phyloP scores from a whole-genome alignment of 129 eudicot species.

The Ambrosia trifida region DNA sequence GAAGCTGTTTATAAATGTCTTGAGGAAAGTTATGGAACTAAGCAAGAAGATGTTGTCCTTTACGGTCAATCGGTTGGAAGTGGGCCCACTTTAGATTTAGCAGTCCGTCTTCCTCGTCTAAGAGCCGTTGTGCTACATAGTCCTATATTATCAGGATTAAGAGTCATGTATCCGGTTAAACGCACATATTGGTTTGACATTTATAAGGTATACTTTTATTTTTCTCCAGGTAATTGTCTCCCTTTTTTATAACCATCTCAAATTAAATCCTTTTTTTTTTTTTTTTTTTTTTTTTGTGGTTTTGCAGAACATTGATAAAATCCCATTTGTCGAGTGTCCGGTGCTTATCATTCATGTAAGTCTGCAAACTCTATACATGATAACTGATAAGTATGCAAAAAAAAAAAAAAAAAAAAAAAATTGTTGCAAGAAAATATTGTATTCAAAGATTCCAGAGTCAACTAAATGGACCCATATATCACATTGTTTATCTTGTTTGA shows the following conservation, averaged over 20 bases:
- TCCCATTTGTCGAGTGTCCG: slow-evolving; percentile 72
- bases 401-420: neutral
- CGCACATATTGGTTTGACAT: slow-evolving; percentile 92
- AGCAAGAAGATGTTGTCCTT: slow-evolving; percentile 78
- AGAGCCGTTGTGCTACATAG: slow-evolving; percentile 92
- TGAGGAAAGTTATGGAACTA: slow-evolving; percentile 77
- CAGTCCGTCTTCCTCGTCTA: slow-evolving; percentile 69
- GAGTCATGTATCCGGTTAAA: slow-evolving; percentile 92
- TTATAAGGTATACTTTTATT: slow-evolving; percentile 58
- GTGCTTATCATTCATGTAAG: slow-evolving; percentile 93
- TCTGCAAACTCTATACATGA: slow-evolving; percentile 9
- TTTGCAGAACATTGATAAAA: slow-evolving; percentile 90
- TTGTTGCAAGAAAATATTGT: slow-evolving; percentile 15
- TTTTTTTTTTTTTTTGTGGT: neutral
- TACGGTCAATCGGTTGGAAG: slow-evolving; percentile 98
- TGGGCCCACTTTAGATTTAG: slow-evolving; percentile 92
- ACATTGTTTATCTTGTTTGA: slow-evolving; percentile 17
- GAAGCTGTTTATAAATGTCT: slow-evolving; percentile 95
- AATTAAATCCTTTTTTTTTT: neutral
- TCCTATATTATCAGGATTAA: slow-evolving; percentile 86
- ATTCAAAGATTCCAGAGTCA: slow-evolving; percentile 14
- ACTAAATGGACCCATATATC: slow-evolving; percentile 17
- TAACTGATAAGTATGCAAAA: neutral
- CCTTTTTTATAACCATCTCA: neutral
- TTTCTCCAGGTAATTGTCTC: neutral